Conservation (phyloP, 1,284 basidiomycete species). For the Cryptococcus amylolentus region DNA sequence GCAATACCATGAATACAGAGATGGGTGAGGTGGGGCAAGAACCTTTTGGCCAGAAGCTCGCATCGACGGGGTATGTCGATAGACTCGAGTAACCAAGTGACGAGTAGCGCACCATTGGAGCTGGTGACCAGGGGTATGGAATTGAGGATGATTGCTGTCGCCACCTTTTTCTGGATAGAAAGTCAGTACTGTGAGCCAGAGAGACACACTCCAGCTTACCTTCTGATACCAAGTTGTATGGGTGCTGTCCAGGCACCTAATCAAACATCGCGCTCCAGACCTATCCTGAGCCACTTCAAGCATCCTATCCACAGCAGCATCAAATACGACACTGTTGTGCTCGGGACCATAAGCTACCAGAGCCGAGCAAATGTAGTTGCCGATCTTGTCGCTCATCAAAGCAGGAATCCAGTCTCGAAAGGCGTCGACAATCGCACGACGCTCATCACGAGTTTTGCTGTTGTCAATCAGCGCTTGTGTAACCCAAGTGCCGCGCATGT, state of each 20-base stretch:
- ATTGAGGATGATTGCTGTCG: slow-evolving; percentile 90
- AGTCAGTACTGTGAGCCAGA: neutral
- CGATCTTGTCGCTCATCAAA: slow-evolving; percentile 89
- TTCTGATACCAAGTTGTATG: slow-evolving; percentile 80
- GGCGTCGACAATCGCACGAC: slow-evolving; percentile 76
- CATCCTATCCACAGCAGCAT: slow-evolving; percentile 95
- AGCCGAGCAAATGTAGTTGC: slow-evolving; percentile 87
- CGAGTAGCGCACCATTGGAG: slow-evolving; percentile 87
- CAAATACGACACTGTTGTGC: slow-evolving; percentile 93
- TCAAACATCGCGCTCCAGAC: slow-evolving; percentile 95
- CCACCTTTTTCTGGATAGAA: slow-evolving; percentile 67
- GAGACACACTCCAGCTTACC: slow-evolving; percentile 29
- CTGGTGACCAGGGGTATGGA: slow-evolving; percentile 97
- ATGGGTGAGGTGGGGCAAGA: slow-evolving; percentile 91
- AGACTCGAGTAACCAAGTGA: slow-evolving; percentile 96
- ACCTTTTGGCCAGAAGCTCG: slow-evolving; percentile 85
- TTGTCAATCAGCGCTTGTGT: slow-evolving; percentile 99
- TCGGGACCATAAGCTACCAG: slow-evolving; percentile 87
- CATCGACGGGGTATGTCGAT: slow-evolving; percentile 90
- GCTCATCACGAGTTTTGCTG: slow-evolving; percentile 81
- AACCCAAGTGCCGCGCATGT: slow-evolving; percentile 99
- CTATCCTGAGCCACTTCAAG: slow-evolving; percentile 92
- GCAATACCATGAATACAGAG: slow-evolving; percentile 97
- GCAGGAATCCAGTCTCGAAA: slow-evolving; percentile 88
- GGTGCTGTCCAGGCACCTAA: slow-evolving; percentile 88